These are phyloP conservation scores for Musa balbisiana DNA, from an alignment of 202 grass and related monocot species.

Conservation along the genomic window DNA sequence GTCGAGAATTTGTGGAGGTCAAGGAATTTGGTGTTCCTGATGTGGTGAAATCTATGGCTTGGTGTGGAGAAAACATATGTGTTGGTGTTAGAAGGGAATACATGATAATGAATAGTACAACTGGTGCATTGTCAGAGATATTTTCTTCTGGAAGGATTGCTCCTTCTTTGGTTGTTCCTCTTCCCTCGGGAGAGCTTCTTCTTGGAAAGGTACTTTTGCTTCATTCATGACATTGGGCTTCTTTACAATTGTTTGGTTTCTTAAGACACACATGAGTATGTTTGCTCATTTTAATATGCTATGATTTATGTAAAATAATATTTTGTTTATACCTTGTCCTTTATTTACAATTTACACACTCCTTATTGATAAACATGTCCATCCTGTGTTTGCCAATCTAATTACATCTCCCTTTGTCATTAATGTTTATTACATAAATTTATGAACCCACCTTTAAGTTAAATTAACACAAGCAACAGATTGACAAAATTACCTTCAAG, in stretches of 20 bases:
- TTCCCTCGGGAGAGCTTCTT: conserved; percentile 73
- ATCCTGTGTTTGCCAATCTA: too few relatives aligned
- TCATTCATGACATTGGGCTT: background rate
- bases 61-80: conserved; percentile 94
- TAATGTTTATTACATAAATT: too few relatives aligned
- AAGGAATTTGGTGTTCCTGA: conserved; percentile 94
- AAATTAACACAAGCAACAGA: too few relatives aligned
- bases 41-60: conserved; percentile 78
- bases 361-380: too few relatives aligned
- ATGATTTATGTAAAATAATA: background rate
- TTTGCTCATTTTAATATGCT: background rate
- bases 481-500: too few relatives aligned
- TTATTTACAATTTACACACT: too few relatives aligned
- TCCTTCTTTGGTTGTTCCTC: conserved; percentile 77
- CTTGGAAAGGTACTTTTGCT: conserved; percentile 63
- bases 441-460: too few relatives aligned
- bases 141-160: conserved; percentile 93
- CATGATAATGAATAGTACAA: conserved; percentile 81
- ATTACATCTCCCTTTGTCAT: too few relatives aligned
- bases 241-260: background rate
- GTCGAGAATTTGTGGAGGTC: conserved; percentile 86
- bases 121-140: conserved; percentile 70
- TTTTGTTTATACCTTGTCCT: too few relatives aligned
- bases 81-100: conserved; percentile 85
- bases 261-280: background rate